Conservation (phyloP, 2,329 filamentous ascomycete species). For the Aaosphaeria arxii region DNA sequence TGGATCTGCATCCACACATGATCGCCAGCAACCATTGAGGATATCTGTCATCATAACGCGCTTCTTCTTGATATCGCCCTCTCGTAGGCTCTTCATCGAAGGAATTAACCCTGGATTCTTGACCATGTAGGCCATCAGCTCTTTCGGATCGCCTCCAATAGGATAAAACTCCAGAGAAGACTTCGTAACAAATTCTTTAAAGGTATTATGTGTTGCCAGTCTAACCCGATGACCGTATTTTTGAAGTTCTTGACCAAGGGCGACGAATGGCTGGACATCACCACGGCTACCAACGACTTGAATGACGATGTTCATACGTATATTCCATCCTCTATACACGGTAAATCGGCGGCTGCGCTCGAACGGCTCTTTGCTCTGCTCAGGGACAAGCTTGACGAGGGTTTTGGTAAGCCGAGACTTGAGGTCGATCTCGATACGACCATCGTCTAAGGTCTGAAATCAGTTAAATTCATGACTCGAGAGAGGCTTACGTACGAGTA, state of each 20-base stretch:
- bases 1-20: slow-evolving; percentile 23
- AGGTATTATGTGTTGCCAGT: slow-evolving; percentile 21
- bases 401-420: slow-evolving; percentile 14
- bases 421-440: slow-evolving; percentile 23
- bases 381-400: slow-evolving; percentile 14
- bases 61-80: slow-evolving; percentile 32
- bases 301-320: slow-evolving; percentile 36
- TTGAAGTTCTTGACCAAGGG: slow-evolving; percentile 3
- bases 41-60: slow-evolving; percentile 26
- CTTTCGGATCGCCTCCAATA: slow-evolving; percentile 32
- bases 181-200: slow-evolving; percentile 14
- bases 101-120: slow-evolving; percentile 45
- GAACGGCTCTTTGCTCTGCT: background rate
- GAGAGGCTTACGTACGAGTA: background rate
- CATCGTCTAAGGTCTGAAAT: slow-evolving; percentile 14
- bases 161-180: slow-evolving; percentile 32
- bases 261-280: slow-evolving; percentile 25
- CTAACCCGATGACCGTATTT: slow-evolving; percentile 25
- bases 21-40: slow-evolving; percentile 32
- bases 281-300: slow-evolving; percentile 40
- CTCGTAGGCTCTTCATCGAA: slow-evolving; percentile 20
- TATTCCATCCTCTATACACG: too few species aligned
- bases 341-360: too few species aligned
- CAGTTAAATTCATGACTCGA: background rate
- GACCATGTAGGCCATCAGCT: slow-evolving; percentile 54